phyloP scores from a whole-genome alignment of 2,329 filamentous ascomycete species.

The Hymenoscyphus albidus region DNA sequence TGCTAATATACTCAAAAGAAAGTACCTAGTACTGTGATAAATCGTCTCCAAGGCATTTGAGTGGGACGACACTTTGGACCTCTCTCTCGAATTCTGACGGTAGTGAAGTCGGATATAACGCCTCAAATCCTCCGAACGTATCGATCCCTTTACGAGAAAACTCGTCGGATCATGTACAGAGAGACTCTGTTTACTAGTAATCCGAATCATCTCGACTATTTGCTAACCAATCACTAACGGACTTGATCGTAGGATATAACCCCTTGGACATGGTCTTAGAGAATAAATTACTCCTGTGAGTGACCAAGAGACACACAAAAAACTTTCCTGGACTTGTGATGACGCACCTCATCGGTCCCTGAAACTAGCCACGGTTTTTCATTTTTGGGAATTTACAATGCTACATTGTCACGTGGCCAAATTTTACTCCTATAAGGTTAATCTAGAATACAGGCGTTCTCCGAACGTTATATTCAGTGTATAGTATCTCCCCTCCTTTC shows the following conservation, averaged over 20 bases:
- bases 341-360: too few relatives aligned
- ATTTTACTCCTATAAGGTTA: too few relatives aligned
- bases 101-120: neutral
- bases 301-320: neutral
- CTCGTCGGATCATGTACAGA: neutral
- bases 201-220: neutral
- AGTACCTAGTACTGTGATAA: neutral
- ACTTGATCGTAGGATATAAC: neutral
- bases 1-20: neutral
- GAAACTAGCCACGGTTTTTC: too few relatives aligned
- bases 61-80: too few relatives aligned
- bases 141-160: neutral
- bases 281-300: neutral
- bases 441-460: too few relatives aligned
- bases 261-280: neutral
- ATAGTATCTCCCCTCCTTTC: too few relatives aligned
- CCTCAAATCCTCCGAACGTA: neutral
- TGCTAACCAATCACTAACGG: neutral
- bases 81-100: too few relatives aligned
- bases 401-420: too few relatives aligned
- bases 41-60: too few relatives aligned
- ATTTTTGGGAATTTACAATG: too few relatives aligned
- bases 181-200: neutral
- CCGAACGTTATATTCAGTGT: too few relatives aligned
- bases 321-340: too few relatives aligned